phyloP scores from a whole-genome alignment of 148 eudicot species.

The Cornus controversa region DNA sequence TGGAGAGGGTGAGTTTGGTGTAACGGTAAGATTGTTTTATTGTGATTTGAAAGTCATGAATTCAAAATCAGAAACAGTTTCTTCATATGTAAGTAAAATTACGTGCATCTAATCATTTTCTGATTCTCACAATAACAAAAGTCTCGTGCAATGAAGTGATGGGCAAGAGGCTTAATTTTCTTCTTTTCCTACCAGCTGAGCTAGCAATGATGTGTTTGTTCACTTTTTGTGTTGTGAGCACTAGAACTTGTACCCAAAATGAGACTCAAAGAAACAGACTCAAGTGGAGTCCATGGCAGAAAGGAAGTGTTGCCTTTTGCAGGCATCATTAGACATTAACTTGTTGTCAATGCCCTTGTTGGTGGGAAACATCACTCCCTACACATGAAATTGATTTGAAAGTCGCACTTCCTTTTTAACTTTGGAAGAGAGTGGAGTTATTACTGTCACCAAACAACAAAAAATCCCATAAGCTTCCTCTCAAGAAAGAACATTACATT shows the following conservation, averaged over 20 bases:
- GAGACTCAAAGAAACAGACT: not conserved
- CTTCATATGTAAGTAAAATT: too few relatives aligned
- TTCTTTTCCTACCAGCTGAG: too few relatives aligned
- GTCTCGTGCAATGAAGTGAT: too few relatives aligned
- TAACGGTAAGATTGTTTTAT: too few relatives aligned
- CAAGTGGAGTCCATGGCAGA: constrained; percentile 7
- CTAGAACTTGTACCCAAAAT: not conserved
- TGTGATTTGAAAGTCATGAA: too few relatives aligned
- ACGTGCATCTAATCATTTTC: too few relatives aligned
- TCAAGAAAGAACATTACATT: too few relatives aligned
- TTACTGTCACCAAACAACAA: not conserved
- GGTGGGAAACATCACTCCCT: constrained; percentile 3
- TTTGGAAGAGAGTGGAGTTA: not conserved
- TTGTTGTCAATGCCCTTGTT: not conserved
- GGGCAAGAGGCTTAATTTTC: too few relatives aligned
- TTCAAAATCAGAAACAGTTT: too few relatives aligned
- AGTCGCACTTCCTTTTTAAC: not conserved
- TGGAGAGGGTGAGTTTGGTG: too few relatives aligned
- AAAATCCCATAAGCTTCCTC: too few relatives aligned
- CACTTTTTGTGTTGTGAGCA: not conserved
- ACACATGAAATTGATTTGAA: not conserved
- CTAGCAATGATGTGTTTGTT: not conserved
- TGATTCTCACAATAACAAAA: too few relatives aligned
- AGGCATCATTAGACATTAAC: not conserved
- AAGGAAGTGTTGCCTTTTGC: not conserved